A percentile compares a stretch with the other conserved stretches of the same genome.
Conservation (phyloP, 2,329 filamentous ascomycete species). For the Fusarium xyrophilum region DNA sequence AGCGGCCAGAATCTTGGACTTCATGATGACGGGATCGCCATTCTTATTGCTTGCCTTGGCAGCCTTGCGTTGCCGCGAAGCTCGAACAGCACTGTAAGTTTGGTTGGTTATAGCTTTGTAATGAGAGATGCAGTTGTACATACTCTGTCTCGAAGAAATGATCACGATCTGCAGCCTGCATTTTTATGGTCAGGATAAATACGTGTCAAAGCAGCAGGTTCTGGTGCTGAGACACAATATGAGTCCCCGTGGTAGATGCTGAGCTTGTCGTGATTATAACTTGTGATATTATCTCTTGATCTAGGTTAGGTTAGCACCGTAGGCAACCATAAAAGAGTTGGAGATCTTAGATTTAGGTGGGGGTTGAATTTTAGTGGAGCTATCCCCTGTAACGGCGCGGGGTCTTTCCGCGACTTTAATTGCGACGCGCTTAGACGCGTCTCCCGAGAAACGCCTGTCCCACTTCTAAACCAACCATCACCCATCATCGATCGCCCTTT, state of each 20-base stretch:
- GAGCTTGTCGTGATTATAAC: neutral
- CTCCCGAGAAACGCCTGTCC: slow-evolving; percentile 36
- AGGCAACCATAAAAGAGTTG: slow-evolving; percentile 21
- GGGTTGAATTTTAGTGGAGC: slow-evolving; percentile 30
- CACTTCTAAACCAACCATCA: slow-evolving; percentile 15
- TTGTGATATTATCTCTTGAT: slow-evolving; percentile 1
- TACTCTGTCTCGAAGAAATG: slow-evolving; percentile 95
- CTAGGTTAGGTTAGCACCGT: neutral
- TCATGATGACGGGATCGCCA: slow-evolving; percentile 80
- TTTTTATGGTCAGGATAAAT: slow-evolving; percentile 47
- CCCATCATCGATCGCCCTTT: slow-evolving; percentile 12
- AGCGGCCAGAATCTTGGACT: slow-evolving; percentile 85
- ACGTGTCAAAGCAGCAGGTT: neutral
- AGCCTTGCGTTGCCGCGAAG: slow-evolving; percentile 65
- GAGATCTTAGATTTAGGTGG: slow-evolving; percentile 4
- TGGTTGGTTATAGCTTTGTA: neutral
- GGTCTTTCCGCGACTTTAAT: slow-evolving; percentile 46
- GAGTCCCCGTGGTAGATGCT: neutral
- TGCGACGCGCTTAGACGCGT: slow-evolving; percentile 54
- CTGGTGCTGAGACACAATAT: neutral
- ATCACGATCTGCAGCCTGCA: slow-evolving; percentile 74
- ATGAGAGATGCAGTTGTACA: slow-evolving; percentile 42
- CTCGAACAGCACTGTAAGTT: slow-evolving; percentile 55
- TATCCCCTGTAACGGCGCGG: slow-evolving; percentile 34
- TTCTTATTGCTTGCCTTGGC: slow-evolving; percentile 77